Evolutionary conservation across 2,329 filamentous ascomycete genomes (phyloP), one percentile per base, ranked within the genome.

Genomic region (Talaromyces verruculosus): DNA sequence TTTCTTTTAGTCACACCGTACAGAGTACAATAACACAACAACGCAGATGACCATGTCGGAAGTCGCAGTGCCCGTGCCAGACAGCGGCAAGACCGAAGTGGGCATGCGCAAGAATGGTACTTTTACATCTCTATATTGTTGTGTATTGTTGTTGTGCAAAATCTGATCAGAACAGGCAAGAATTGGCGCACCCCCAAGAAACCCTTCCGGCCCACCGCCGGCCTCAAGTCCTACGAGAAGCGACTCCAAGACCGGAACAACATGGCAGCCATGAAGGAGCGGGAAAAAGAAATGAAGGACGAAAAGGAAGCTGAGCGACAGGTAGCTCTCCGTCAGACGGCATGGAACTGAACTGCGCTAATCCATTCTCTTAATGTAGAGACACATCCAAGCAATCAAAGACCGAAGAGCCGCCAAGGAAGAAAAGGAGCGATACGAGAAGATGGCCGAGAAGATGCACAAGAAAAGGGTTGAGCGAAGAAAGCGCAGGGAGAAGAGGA

Each of bases 371-470:
- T 47, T 25, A 4, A 19, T 51, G 33, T 65, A 97, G 91, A 85
- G 86, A 75, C 88, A 89, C 71, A 88, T 95, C 64, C 86, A 93
- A 74, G 85, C 85, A 11, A 91, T 98, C 75, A 93, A 91, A 74
- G 92, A 96, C 69, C 93, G 90, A 79, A 87, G 92, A 71, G 90
- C 88, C 22, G 91, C 89, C 62, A 98, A 97, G 85, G 93, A 92
- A 73, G 95, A 98, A 83, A 93, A 91, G 79, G 92, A 93, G 74
- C 85, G 94, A 71, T 98, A 94, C 76, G 92, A 93, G 78, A 92
- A 93, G 83, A 87, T 99, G 87, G 94, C 93, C 22, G 92, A 93
- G 82, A 98, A 95, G 83, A 98, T 99, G 95, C 94, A 98, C 82
- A 88, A 87, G 80, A 98, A 97, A 85, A 86, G 93, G 68, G 90